phyloP scores from a whole-genome alignment of 2,329 filamentous ascomycete genomes.

The Celoporthe dispersa region DNA sequence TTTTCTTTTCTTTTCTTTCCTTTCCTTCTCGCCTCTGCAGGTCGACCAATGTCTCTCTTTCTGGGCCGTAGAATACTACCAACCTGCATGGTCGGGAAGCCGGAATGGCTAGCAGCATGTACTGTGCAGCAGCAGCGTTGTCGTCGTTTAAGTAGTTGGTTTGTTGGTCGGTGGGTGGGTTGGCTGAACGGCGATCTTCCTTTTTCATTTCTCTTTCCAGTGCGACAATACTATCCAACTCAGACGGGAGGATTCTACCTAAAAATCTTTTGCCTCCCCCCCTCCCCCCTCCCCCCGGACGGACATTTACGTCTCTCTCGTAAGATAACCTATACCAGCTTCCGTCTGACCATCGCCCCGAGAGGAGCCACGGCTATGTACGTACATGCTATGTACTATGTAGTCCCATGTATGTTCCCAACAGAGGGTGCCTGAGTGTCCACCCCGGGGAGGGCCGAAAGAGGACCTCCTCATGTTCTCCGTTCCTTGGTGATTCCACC shows the following conservation, averaged over 20 bases:
- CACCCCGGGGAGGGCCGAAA: no score
- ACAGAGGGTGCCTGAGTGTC: neutral
- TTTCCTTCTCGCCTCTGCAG: neutral
- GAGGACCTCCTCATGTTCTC: no score
- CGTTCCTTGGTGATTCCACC: no score
- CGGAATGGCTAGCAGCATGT: slow-evolving; percentile 9
- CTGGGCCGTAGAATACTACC: slow-evolving; percentile 6
- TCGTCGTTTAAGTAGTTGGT: neutral
- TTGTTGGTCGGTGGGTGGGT: neutral
- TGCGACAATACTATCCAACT: neutral
- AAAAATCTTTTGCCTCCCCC: neutral
- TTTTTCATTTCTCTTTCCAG: neutral
- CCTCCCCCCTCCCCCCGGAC: neutral
- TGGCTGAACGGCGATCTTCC: neutral
- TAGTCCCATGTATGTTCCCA: neutral
- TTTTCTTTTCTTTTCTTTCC: neutral
- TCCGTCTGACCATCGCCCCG: slow-evolving; percentile 4
- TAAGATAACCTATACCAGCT: slow-evolving; percentile 2
- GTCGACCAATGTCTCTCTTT: neutral
- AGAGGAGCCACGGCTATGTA: neutral
- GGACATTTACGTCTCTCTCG: neutral
- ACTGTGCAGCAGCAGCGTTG: neutral
- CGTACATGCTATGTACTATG: neutral
- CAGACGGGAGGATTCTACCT: slow-evolving; percentile 4
- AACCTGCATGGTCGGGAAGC: slow-evolving; percentile 27